Base-by-base conservation (phyloP, 495 filamentous ascomycete species). In the Daldinia childiae region DNA sequence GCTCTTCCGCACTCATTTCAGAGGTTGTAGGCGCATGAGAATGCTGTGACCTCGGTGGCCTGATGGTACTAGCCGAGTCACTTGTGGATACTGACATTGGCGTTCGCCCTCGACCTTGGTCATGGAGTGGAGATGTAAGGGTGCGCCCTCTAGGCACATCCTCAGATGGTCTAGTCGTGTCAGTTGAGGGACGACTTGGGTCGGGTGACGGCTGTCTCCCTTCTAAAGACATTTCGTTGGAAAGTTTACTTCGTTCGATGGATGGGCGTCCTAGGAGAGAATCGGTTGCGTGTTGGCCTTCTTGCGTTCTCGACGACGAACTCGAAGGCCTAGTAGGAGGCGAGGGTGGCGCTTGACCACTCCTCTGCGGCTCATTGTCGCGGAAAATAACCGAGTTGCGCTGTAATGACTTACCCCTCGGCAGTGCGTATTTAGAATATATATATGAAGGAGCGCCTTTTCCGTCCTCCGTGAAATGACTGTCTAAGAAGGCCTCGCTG, bases 371-470 rank as follows among this genome's bases (percentile, higher is more conserved):
- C 66, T 88, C 84, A 17, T 86, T 79, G 39, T 91, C 89, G 17
- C 86, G 85, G 56, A 91, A 87, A 14, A 90, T 82, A 29, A 88
- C 79, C 1, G 92, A 93, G 60, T 91, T 86, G 8, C 91, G 86
- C 34, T 94, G 88, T 36, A 96, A 74, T 41, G 84, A 83, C 64
- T 93, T 90, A 5, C 94, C 95, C 29, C 95, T 89, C 1, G 93
- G 95, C 36, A 98, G 83, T 0, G 88, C 82, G 75, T 91, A 97
- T 67, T 91, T 94, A 21, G 93, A 89, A 74, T 97, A 95, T 24
- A 89, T 90, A 76, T 97, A 94, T 0, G 93, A 91, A 9, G 91
- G 87, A 7, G 90, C 87, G 2, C 88, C 83, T 3, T 76, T 58
- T 50, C 72, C 56, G 63, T 81, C 69, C 30, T 82, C 82, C 48